Evolutionary conservation across 805 yeast species (phyloP), one percentile per base, ranked within the genome.

Genomic region (Zygosaccharomyces siamensis): DNA sequence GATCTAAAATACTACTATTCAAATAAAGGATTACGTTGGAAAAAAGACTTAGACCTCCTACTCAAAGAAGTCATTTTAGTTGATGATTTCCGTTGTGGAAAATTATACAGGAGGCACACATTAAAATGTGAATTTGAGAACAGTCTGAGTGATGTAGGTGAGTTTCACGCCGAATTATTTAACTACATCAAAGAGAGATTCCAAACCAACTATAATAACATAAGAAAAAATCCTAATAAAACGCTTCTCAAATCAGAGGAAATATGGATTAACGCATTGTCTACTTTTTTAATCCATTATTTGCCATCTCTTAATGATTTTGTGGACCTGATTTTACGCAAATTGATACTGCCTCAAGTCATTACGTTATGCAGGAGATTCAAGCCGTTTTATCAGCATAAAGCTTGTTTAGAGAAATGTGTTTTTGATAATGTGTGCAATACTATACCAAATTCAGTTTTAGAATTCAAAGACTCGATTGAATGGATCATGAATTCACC

Each of bases 231-330:
- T 2, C 38, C 43, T 4, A 16, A 26, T 3, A 26, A 32, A 5
- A 23, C 12, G 8, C 5, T 30, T 36, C 18, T 42, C 18, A 24
- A 23, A 8, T 18, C n/a, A 8, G 49, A 47, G 5, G 16, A 10
- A 10, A 35, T 45, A 7, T 45, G 53, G 51, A 32, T 48, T 20
- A 14, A 20, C 1, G 49, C 54, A 1, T 35, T 48, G n/a, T n/a
- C 39, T 6, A 37, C 46, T 6, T 36, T 52, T 14, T 11, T 50
- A 18, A 23, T 41, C 5, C 28, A 52, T 39, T 57, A 53, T 38
- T 28, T 51, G n/a, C 59, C 59, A 10, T 40, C 55, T 18, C 33
- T 45, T 7, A 43, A 43, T 18, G n/a, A n/a, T 12, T 55, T 58
- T 37, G 26, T 57, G 5, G 12, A 43, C 7, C 23, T 43, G 5